A percentile compares a stretch with the other conserved stretches of the same genome.
Conservation (phyloP, 2,329 filamentous ascomycete genomes). For the Stachybotrys chlorohalonatus region DNA sequence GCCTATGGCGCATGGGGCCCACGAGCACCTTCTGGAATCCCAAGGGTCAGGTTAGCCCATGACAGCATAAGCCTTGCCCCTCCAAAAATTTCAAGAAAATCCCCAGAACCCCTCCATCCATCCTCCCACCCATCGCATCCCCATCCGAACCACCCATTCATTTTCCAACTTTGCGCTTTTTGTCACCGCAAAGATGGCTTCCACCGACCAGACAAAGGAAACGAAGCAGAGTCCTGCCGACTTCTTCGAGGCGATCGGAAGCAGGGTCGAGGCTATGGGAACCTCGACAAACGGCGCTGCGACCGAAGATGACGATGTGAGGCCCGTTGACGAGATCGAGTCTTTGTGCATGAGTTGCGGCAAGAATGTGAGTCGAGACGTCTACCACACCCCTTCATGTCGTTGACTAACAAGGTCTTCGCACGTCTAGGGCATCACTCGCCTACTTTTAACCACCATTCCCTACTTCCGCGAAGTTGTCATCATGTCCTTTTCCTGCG, state of each 20-base stretch:
- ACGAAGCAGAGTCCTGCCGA: constrained; percentile 33
- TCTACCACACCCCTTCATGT: background rate
- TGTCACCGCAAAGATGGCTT: constrained; percentile 27
- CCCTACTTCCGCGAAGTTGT: constrained; percentile 97
- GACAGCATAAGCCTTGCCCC: background rate
- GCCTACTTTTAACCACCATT: constrained; percentile 81
- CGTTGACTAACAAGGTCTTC: background rate
- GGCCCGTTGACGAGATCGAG: constrained; percentile 60
- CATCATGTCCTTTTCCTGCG: constrained; percentile 92
- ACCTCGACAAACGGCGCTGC: constrained; percentile 24
- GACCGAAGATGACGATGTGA: constrained; percentile 34
- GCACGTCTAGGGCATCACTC: constrained; percentile 61
- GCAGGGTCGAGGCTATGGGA: constrained; percentile 47
- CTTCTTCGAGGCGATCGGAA: constrained; percentile 55
- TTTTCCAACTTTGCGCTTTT: constrained; percentile 5
- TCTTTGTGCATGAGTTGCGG: constrained; percentile 83
- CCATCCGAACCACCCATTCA: constrained; percentile 6
- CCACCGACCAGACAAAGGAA: constrained; percentile 25
- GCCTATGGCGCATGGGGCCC: no score
- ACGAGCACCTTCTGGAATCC: background rate
- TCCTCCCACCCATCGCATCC: constrained; percentile 10
- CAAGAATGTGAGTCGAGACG: constrained; percentile 50
- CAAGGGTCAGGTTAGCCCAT: background rate
- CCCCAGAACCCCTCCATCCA: constrained; percentile 19
- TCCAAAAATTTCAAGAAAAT: constrained; percentile 19